A percentile compares a stretch with the other conserved stretches of the same genome.
Evolutionary conservation across 2,329 filamentous ascomycete species (phyloP).

Genomic region (Calonectria henricotiae): DNA sequence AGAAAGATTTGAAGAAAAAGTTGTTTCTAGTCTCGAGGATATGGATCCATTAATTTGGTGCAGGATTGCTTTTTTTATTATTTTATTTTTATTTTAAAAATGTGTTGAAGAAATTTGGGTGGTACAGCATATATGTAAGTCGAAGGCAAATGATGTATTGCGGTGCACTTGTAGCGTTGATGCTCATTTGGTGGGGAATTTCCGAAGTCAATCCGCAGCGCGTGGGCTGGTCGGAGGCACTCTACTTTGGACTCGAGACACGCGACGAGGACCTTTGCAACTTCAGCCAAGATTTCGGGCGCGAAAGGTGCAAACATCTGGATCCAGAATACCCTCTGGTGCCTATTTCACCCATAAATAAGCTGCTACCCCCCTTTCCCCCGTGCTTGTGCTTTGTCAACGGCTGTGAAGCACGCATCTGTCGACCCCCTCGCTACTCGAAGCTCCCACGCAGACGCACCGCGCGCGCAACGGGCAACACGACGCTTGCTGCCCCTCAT

Average conservation of each 20-base stretch:
- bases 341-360: neutral
- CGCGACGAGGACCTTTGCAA: neutral
- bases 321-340: neutral
- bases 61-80: neutral
- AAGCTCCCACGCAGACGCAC: slow-evolving; percentile 12
- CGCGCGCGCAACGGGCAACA: slow-evolving; percentile 2
- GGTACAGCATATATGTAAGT: slow-evolving; percentile 8
- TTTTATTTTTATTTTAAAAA: too few relatives aligned
- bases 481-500: neutral
- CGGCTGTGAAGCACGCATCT: neutral
- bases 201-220: slow-evolving; percentile 35
- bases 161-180: neutral
- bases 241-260: neutral
- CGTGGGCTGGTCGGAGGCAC: slow-evolving; percentile 1
- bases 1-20: neutral
- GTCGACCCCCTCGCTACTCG: slow-evolving; percentile 2
- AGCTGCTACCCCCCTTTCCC: neutral
- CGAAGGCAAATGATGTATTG: neutral
- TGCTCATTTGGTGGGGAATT: slow-evolving; percentile 20
- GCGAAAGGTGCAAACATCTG: neutral
- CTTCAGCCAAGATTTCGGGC: neutral
- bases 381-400: neutral
- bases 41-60: neutral
- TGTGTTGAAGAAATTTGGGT: neutral
- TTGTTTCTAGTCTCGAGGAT: neutral